Conservation (phyloP, 768 basidiomycete species). For the Chalciporus pseudorubinellus region DNA sequence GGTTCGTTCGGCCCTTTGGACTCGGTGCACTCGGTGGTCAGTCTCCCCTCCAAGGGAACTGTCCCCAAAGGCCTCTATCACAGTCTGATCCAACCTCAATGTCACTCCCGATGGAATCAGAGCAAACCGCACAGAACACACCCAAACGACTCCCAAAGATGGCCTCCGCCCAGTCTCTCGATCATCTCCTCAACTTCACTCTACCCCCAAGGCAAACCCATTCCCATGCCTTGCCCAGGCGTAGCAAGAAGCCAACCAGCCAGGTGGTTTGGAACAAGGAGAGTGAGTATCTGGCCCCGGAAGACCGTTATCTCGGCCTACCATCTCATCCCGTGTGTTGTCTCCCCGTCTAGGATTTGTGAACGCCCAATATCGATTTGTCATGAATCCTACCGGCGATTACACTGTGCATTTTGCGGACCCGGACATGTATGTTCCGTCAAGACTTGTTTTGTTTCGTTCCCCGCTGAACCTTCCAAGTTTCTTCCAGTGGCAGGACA, state of each 20-base stretch:
- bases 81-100: slow-evolving; percentile 12
- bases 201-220: slow-evolving; percentile 82
- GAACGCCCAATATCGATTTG: slow-evolving; percentile 94
- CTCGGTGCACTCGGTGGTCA: slow-evolving; percentile 23
- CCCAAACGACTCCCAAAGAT: slow-evolving; percentile 68
- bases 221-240: slow-evolving; percentile 60
- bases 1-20: neutral
- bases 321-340: slow-evolving; percentile 14
- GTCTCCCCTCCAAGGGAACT: slow-evolving; percentile 50
- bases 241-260: slow-evolving; percentile 67
- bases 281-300: slow-evolving; percentile 54
- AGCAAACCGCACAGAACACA: slow-evolving; percentile 32
- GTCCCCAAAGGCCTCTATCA: slow-evolving; percentile 25
- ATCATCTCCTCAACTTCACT: slow-evolving; percentile 92
- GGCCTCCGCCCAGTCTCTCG: slow-evolving; percentile 60
- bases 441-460: neutral
- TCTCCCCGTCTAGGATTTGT: slow-evolving; percentile 70
- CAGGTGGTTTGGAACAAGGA: slow-evolving; percentile 86
- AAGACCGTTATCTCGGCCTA: neutral
- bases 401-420: slow-evolving; percentile 97
- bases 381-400: slow-evolving; percentile 89
- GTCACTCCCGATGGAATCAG: slow-evolving; percentile 28
- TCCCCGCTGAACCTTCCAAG: slow-evolving; percentile 37
- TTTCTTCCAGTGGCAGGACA: slow-evolving; percentile 95
- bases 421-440: slow-evolving; percentile 81